Conservation (phyloP, 257 asterid species). For the Ilex aquifolium region DNA sequence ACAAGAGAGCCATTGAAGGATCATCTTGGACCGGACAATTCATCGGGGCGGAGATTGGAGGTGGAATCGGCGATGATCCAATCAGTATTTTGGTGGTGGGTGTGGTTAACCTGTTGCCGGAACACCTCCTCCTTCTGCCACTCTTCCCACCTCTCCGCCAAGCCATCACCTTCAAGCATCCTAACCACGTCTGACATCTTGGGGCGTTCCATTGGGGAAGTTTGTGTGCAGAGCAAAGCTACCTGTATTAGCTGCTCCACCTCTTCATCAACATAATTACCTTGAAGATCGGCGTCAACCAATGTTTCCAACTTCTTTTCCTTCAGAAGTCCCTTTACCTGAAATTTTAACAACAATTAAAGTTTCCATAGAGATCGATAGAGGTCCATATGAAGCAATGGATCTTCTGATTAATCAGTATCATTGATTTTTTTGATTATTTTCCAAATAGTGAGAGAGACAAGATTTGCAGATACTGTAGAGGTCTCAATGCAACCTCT, state of each 20-base stretch:
- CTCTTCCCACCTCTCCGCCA: conserved; percentile 47
- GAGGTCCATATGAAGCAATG: not conserved
- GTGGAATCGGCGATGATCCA: conserved; percentile 36
- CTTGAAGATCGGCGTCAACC: conserved; percentile 38
- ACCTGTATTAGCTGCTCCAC: conserved; percentile 46
- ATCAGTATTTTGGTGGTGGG: conserved; percentile 29
- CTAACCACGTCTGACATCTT: conserved; percentile 46
- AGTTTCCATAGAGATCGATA: not conserved
- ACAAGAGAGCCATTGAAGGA: conserved; percentile 6
- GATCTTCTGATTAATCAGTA: not conserved
- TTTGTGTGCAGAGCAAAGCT: conserved; percentile 42
- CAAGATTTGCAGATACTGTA: no score
- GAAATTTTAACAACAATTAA: not conserved
- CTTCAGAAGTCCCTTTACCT: conserved; percentile 40
- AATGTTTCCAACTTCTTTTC: conserved; percentile 34
- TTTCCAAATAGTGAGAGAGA: not conserved
- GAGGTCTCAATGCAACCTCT: not conserved
- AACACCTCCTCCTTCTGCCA: conserved; percentile 47
- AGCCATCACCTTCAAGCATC: conserved; percentile 52
- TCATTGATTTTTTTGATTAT: not conserved
- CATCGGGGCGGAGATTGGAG: conserved; percentile 32
- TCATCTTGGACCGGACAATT: conserved; percentile 42
- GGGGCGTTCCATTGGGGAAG: conserved; percentile 38
- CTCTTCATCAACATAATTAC: conserved; percentile 31
- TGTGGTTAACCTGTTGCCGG: conserved; percentile 29